Conservation (phyloP, 169 alveolate species). For the Plasmodium vivax region DNA sequence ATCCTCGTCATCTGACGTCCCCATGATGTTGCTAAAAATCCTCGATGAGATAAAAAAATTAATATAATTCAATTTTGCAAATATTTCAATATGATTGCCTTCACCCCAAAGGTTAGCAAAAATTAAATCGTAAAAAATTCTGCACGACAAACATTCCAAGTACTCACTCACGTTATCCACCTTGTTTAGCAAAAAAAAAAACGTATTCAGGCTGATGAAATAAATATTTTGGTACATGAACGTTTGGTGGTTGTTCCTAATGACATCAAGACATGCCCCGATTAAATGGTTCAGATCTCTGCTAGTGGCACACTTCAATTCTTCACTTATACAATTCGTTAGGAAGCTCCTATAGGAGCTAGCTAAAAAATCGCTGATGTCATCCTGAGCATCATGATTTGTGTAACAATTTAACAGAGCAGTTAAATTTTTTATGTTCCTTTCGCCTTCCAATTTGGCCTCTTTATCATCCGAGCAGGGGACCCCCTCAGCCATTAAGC, state of each 20-base stretch:
- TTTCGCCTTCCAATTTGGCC: background rate
- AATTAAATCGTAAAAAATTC: conserved; percentile 20
- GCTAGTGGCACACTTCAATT: conserved; percentile 12
- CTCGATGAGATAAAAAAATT: conserved; percentile 41
- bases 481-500: background rate
- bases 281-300: background rate
- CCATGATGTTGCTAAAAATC: background rate
- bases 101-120: conserved; percentile 6
- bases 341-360: conserved; percentile 49
- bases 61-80: conserved; percentile 57
- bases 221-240: conserved; percentile 41
- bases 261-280: conserved; percentile 41
- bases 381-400: conserved; percentile 19
- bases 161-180: background rate
- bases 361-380: conserved; percentile 50
- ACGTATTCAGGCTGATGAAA: conserved; percentile 50
- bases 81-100: conserved; percentile 14
- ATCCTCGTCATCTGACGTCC: background rate
- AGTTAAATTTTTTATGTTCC: conserved; percentile 24
- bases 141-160: conserved; percentile 19
- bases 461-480: background rate
- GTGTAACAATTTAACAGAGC: conserved; percentile 33
- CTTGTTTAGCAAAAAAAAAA: conserved; percentile 48
- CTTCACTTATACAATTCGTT: conserved; percentile 42
- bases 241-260: conserved; percentile 29